Evolutionary conservation across 1,284 basidiomycete species (phyloP).

Genomic region (Amanita bisporigera): DNA sequence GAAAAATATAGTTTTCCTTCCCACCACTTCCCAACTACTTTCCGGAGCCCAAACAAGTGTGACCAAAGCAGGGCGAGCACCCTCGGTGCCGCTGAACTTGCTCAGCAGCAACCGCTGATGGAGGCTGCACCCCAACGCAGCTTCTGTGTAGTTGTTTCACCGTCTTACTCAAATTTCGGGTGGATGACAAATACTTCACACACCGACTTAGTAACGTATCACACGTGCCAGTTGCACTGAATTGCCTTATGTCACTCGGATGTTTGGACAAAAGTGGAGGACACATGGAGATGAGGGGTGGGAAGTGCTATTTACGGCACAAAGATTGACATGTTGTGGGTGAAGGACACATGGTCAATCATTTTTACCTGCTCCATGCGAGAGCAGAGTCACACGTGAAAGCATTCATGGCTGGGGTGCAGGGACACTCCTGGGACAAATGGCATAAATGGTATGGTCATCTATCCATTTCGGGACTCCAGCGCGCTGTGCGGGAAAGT

Average conservation of each 20-base stretch:
- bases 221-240: constrained; percentile 18
- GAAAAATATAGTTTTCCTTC: too few species aligned
- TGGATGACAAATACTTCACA: constrained; percentile 8
- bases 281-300: constrained; percentile 12
- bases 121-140: too few species aligned
- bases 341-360: neutral
- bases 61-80: too few species aligned
- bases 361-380: constrained; percentile 24
- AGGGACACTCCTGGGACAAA: constrained; percentile 25
- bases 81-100: too few species aligned
- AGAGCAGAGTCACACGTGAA: constrained; percentile 15
- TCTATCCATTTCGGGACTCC: constrained; percentile 13
- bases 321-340: neutral
- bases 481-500: too few species aligned
- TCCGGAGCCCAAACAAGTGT: too few species aligned
- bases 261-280: constrained; percentile 25
- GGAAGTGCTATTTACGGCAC: neutral
- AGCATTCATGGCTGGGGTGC: constrained; percentile 16
- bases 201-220: too few species aligned
- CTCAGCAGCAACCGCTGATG: too few species aligned
- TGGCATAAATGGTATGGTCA: constrained; percentile 30
- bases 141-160: too few species aligned
- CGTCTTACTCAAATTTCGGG: constrained; percentile 8
- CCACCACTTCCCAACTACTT: too few species aligned
- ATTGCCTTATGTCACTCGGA: constrained; percentile 29